phyloP scores from a whole-genome alignment of 768 basidiomycete genomes.

The Hericium alpestre region DNA sequence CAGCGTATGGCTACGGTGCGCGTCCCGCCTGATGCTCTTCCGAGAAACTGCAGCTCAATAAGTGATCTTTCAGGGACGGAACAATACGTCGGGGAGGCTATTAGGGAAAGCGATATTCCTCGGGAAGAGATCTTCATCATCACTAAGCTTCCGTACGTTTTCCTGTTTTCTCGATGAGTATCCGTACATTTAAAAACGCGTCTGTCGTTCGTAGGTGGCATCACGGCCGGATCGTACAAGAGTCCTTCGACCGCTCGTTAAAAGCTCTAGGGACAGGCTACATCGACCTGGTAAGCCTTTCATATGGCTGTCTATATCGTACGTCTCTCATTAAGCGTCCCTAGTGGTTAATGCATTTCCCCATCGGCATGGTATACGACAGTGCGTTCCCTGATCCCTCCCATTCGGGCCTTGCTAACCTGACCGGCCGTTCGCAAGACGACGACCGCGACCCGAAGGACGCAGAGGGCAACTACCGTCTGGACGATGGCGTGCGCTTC shows the following conservation, averaged over 20 bases:
- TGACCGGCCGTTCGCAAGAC: neutral
- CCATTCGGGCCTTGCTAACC: neutral
- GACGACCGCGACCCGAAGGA: slow-evolving; percentile 45
- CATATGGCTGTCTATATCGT: neutral
- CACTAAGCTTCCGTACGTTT: slow-evolving; percentile 12
- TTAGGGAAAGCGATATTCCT: slow-evolving; percentile 10
- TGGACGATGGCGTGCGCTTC: slow-evolving; percentile 55
- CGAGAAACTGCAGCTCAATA: too few relatives aligned
- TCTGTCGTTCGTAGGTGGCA: neutral
- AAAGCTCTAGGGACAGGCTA: neutral
- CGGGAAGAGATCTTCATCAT: slow-evolving; percentile 17
- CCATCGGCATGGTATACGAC: neutral
- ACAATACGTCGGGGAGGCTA: neutral
- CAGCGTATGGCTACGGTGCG: neutral
- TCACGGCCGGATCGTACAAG: neutral
- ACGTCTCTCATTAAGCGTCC: too few relatives aligned
- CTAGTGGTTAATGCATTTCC: neutral
- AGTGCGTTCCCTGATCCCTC: neutral
- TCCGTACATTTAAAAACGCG: neutral
- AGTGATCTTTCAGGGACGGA: neutral
- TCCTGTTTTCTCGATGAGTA: neutral
- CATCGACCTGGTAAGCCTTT: neutral
- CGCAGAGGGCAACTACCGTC: slow-evolving; percentile 54
- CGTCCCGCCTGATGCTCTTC: neutral
- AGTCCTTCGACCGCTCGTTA: neutral